Evolutionary conservation across 2,329 filamentous ascomycete species (phyloP), one percentile per base, ranked within the genome.

Genomic region (Cercospora brassicicola): DNA sequence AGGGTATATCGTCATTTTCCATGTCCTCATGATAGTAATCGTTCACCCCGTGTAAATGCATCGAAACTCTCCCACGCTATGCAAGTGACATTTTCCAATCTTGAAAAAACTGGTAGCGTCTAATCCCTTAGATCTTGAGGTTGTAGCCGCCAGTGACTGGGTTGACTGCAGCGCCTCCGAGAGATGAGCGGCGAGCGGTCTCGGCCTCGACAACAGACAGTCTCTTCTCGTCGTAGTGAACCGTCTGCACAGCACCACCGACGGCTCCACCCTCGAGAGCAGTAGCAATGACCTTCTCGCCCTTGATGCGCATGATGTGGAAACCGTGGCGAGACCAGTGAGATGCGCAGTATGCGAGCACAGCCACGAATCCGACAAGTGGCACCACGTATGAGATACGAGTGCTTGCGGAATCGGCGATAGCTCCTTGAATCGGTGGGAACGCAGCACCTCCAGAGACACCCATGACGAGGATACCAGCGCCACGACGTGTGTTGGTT

Each of bases 371-470:
- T 23, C 81, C 81, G 62, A 81, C 76, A 13, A 82, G 74, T 4
- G 82, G 81, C 0, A 83, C 81, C 26, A 83, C 64, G 73, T 82
- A 83, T 13, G 80, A 82, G 73, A 82, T 81, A 4, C 80, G 73
- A 28, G 80, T 83, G 64, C 72, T 75, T 53, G 74, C 78, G 5
- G 78, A 72, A 68, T 81, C 80, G 48, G 80, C 81, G 55, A 82
- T 76, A 62, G 78, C 78, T 65, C 77, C 66, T 68, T 78, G 77
- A 62, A 79, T 78, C 4, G 78, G 78, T n/a, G 77, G 75, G 71
- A 79, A 79, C 57, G 78, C 76, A 39, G 65, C 70, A 55, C 71
- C 75, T 30, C 78, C 78, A 15, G 74, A 76, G 10, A 80, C 78
- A 57, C 78, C 77, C 78, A 79, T 79, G 65, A 80, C 78, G 45